phyloP scores from a whole-genome alignment of 2,329 filamentous ascomycete genomes.

The Clarireedia hainanense region DNA sequence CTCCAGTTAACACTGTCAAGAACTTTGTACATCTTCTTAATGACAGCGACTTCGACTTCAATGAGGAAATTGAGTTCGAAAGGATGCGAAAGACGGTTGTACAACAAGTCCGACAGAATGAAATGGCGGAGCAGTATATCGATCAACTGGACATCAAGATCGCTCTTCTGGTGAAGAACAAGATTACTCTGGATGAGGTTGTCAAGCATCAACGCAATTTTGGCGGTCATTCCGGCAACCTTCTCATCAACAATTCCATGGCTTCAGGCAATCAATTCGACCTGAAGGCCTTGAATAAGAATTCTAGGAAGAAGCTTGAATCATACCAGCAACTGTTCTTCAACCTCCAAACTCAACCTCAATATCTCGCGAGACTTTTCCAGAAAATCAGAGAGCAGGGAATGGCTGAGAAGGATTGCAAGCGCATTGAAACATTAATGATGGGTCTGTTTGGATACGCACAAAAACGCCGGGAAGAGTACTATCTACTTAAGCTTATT shows the following conservation, averaged over 20 bases:
- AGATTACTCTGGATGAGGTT: constrained; percentile 96
- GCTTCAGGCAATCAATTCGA: constrained; percentile 89
- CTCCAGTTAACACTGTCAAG: constrained; percentile 92
- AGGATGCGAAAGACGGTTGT: constrained; percentile 91
- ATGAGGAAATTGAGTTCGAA: constrained; percentile 97
- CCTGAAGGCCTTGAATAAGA: constrained; percentile 94
- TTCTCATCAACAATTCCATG: constrained; percentile 83
- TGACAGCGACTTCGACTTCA: constrained; percentile 97
- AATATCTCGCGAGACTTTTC: constrained; percentile 87
- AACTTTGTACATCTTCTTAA: constrained; percentile 97
- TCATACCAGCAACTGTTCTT: constrained; percentile 98
- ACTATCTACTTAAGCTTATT: constrained; percentile 88
- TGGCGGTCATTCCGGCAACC: constrained; percentile 75
- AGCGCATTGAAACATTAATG: constrained; percentile 84
- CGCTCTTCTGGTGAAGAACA: constrained; percentile 96
- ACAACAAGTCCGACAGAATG: constrained; percentile 93
- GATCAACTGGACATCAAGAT: constrained; percentile 99
- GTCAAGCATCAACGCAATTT: constrained; percentile 96
- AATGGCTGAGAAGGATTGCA: constrained; percentile 83
- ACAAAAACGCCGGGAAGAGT: constrained; percentile 93
- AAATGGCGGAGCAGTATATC: constrained; percentile 95
- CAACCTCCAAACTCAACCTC: constrained; percentile 89
- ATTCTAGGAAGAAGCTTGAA: constrained; percentile 88
- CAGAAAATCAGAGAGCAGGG: constrained; percentile 74
- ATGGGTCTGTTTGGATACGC: constrained; percentile 97